Evolutionary conservation across 2,329 filamentous ascomycete genomes (phyloP).

Genomic region (Sclerotinia borealis): DNA sequence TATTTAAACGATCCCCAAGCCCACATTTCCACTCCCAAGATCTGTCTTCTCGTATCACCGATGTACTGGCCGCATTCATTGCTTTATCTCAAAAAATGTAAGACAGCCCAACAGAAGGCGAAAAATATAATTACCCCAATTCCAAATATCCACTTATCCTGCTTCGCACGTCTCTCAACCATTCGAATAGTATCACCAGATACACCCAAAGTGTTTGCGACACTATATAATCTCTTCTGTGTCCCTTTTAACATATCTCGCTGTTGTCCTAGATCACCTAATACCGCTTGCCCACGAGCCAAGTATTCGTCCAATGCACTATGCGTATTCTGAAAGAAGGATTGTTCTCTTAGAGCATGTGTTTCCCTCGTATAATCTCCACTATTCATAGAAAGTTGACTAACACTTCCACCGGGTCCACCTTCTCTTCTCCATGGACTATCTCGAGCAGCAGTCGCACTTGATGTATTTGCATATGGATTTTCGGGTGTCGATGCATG

Average conservation of each 20-base stretch:
- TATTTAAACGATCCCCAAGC: not conserved
- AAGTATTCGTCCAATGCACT: constrained; percentile 89
- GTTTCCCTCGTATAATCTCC: constrained; percentile 66
- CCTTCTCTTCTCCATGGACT: constrained; percentile 30
- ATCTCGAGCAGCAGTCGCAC: constrained; percentile 17
- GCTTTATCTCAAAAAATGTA: constrained; percentile 71
- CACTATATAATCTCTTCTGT: constrained; percentile 82
- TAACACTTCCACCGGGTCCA: constrained; percentile 9
- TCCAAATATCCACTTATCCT: constrained; percentile 99
- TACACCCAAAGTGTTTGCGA: constrained; percentile 88
- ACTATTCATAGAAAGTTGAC: constrained; percentile 41
- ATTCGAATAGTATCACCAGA: constrained; percentile 95
- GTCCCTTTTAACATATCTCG: constrained; percentile 93
- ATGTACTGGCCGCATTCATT: not conserved
- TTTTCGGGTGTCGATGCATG: constrained; percentile 82
- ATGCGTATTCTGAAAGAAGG: constrained; percentile 77
- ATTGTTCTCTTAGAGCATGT: constrained; percentile 83
- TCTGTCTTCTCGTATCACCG: not conserved
- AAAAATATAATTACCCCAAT: constrained; percentile 82
- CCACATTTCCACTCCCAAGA: not conserved
- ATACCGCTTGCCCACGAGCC: constrained; percentile 80
- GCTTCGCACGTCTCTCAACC: constrained; percentile 83
- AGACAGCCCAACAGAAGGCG: constrained; percentile 81
- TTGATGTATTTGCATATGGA: constrained; percentile 65
- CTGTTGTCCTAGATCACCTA: constrained; percentile 83